A percentile compares a stretch with the other conserved stretches of the same genome.
Conservation (phyloP, 2,329 filamentous ascomycete species). For the Claviceps sp. region DNA sequence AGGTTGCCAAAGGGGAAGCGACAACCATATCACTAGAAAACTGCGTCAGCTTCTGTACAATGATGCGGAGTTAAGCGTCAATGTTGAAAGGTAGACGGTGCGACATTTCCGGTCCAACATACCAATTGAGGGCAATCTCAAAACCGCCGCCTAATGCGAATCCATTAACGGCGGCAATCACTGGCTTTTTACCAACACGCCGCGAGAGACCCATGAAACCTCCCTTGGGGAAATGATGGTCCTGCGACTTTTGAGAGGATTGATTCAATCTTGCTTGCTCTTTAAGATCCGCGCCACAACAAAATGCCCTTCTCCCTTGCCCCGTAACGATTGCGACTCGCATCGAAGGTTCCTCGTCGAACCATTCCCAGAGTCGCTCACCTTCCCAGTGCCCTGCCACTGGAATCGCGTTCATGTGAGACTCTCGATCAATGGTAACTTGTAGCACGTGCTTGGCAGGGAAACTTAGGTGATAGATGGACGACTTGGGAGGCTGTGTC, state of each 20-base stretch:
- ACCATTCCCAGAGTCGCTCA: constrained; percentile 36
- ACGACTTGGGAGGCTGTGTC: constrained; percentile 7
- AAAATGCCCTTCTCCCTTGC: constrained; percentile 37
- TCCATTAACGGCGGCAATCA: constrained; percentile 47
- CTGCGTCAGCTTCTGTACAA: background rate
- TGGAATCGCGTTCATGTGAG: constrained; percentile 32
- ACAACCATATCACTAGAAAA: constrained; percentile 35
- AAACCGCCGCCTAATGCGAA: constrained; percentile 43
- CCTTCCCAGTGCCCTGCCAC: constrained; percentile 33
- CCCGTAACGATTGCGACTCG: constrained; percentile 37
- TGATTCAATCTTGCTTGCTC: constrained; percentile 23
- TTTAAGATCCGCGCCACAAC: constrained; percentile 40
- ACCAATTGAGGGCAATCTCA: constrained; percentile 43
- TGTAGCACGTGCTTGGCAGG: constrained; percentile 34
- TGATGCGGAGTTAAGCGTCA: too few relatives aligned
- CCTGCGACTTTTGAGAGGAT: constrained; percentile 8
- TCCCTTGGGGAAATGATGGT: constrained; percentile 18
- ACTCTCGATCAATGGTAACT: constrained; percentile 38
- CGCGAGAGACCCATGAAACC: constrained; percentile 38
- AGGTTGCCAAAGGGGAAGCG: constrained; percentile 35
- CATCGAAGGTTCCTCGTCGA: constrained; percentile 34
- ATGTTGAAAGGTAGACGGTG: too few relatives aligned
- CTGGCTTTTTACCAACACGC: constrained; percentile 44
- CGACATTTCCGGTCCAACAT: constrained; percentile 8
- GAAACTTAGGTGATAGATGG: constrained; percentile 23